Percentiles rank a stretch among this genome's conserved stretches.
phyloP scores from a whole-genome alignment of 768 basidiomycete species.

The Mycena maculata region DNA sequence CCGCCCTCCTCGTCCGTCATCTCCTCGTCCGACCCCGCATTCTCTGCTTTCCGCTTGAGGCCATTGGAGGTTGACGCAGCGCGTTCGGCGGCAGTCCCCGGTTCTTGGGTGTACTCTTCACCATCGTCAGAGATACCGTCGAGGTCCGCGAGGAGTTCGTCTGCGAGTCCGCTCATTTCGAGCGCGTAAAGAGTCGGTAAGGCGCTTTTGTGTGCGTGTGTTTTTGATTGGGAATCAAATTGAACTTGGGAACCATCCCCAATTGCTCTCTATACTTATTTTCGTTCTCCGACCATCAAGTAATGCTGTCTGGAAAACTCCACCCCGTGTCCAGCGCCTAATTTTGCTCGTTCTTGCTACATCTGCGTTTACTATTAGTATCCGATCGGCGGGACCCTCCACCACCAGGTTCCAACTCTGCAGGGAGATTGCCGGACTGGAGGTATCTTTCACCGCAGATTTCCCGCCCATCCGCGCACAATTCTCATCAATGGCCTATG shows the following conservation, averaged over 20 bases:
- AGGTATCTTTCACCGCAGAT: not conserved
- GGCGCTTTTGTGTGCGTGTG: not conserved
- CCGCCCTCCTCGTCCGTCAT: constrained; percentile 68
- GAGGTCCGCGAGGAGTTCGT: constrained; percentile 93
- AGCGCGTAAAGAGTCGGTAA: constrained; percentile 14
- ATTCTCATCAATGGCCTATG: too few species aligned
- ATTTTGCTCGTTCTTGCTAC: constrained; percentile 13
- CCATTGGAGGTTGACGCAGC: constrained; percentile 46
- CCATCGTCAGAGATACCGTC: constrained; percentile 84
- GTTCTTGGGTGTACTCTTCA: constrained; percentile 61
- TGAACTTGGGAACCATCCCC: too few species aligned
- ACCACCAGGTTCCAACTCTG: too few species aligned
- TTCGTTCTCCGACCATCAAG: too few species aligned
- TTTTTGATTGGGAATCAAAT: not conserved
- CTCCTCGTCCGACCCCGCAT: constrained; percentile 58
- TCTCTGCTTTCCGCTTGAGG: constrained; percentile 74
- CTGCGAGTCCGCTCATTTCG: constrained; percentile 83
- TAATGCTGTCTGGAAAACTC: not conserved
- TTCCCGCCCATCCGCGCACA: too few species aligned
- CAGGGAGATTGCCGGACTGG: constrained; percentile 24
- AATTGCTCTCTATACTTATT: too few species aligned
- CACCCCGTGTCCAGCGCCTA: constrained; percentile 16
- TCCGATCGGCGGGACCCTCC: too few species aligned
- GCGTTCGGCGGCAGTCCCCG: constrained; percentile 38
- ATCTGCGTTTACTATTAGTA: too few species aligned